These are phyloP conservation scores for Serendipita vermifera DNA, from an alignment of 768 basidiomycete genomes.

Conservation along the genomic window DNA sequence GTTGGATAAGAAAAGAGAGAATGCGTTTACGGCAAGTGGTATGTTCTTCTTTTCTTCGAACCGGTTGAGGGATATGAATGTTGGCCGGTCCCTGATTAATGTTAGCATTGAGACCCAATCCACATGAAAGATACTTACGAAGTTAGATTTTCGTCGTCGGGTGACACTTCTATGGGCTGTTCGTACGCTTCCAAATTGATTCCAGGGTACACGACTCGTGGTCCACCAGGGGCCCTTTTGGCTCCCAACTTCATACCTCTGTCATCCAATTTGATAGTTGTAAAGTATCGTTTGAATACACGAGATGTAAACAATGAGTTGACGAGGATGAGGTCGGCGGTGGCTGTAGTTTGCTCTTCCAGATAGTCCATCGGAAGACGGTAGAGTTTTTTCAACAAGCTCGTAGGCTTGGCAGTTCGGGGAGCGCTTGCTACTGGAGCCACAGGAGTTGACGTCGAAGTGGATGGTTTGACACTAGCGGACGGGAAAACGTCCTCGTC, in stretches of 20 bases:
- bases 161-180: constrained; percentile 27
- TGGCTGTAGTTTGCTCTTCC: constrained; percentile 83
- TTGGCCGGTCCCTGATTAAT: constrained; percentile 36
- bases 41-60: constrained; percentile 94
- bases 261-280: constrained; percentile 33
- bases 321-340: constrained; percentile 80
- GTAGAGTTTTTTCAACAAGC: constrained; percentile 61
- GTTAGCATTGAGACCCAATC: constrained; percentile 5
- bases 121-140: constrained; percentile 12
- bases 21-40: constrained; percentile 66
- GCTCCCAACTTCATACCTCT: not conserved
- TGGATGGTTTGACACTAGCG: constrained; percentile 28
- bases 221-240: constrained; percentile 25
- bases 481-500: constrained; percentile 19
- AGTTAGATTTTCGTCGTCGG: constrained; percentile 29
- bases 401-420: too few relatives aligned
- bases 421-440: not conserved
- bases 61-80: constrained; percentile 79
- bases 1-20: constrained; percentile 39
- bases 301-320: constrained; percentile 86
- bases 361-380: constrained; percentile 79
- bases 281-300: constrained; percentile 65
- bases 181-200: constrained; percentile 74
- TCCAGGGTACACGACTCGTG: constrained; percentile 86
- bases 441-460: not conserved